A percentile compares a stretch with the other conserved stretches of the same genome.
Evolutionary conservation across 2,329 filamentous ascomycete species (phyloP).

Genomic region (Ceratocystis lukuohia): DNA sequence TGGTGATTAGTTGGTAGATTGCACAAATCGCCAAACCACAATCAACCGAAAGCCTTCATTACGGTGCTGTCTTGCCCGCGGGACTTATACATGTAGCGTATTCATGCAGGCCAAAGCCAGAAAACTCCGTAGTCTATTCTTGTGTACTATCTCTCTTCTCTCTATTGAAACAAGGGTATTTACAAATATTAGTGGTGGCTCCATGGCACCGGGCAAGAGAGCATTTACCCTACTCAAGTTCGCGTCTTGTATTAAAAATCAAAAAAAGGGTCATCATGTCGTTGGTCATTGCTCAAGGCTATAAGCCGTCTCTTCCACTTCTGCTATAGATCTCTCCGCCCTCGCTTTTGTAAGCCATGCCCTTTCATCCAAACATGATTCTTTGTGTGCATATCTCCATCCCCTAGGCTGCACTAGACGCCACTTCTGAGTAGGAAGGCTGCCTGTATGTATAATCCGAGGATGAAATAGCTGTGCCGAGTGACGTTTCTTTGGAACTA

Average conservation of each 20-base stretch:
- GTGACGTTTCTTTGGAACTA: conserved; percentile 11
- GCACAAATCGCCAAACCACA: too few relatives aligned
- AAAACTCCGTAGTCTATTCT: conserved; percentile 7
- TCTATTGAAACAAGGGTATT: background rate
- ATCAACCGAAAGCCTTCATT: too few relatives aligned
- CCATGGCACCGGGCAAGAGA: background rate
- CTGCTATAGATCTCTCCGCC: background rate
- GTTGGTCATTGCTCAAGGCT: background rate
- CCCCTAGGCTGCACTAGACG: background rate
- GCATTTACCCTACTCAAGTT: background rate
- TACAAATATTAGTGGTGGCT: background rate
- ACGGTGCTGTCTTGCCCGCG: too few relatives aligned
- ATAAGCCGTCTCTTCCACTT: background rate
- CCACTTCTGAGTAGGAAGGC: conserved; percentile 8
- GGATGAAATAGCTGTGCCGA: conserved; percentile 11
- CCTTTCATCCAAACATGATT: background rate
- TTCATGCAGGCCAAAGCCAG: background rate
- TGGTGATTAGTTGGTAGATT: too few relatives aligned
- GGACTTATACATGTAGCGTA: background rate
- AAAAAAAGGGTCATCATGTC: background rate
- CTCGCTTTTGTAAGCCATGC: background rate
- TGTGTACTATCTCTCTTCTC: background rate
- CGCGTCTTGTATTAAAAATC: background rate
- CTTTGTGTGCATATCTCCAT: background rate
- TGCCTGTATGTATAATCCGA: conserved; percentile 6